Evolutionary conservation across 352 stramenopile species (phyloP).

Genomic region (Phytopythium cucurbitacearum): DNA sequence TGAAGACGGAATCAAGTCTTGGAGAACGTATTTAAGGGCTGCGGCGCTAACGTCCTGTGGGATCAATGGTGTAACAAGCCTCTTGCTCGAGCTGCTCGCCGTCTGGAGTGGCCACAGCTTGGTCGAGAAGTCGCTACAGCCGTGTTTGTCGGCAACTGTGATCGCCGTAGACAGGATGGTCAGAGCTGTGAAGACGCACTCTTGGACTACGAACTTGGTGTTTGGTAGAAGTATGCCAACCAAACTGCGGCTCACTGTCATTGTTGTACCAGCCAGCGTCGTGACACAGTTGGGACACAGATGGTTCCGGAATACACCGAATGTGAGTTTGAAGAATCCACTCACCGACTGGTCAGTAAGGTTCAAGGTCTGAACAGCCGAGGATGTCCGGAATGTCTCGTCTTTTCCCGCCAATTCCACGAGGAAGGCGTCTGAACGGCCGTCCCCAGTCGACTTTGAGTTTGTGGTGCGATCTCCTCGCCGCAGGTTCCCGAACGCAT

Average conservation of each 20-base stretch:
- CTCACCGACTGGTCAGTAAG: conserved; percentile 14
- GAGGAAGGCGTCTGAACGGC: conserved; percentile 90
- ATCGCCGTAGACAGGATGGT: conserved; percentile 36
- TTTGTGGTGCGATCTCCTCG: conserved; percentile 62
- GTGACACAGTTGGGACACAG: conserved; percentile 62
- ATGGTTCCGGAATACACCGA: conserved; percentile 43
- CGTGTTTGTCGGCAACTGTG: conserved; percentile 52
- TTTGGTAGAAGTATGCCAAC: conserved; percentile 44
- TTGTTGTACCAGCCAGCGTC: conserved; percentile 25
- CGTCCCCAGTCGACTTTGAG: conserved; percentile 71
- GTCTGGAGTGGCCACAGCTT: conserved; percentile 41
- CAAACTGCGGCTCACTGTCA: conserved; percentile 67
- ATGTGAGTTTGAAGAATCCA: conserved; percentile 74
- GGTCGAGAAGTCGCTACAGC: conserved; percentile 42
- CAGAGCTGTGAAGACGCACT: conserved; percentile 63
- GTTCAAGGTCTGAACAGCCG: conserved; percentile 78
- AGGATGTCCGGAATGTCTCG: conserved; percentile 84
- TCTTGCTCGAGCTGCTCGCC: conserved; percentile 8
- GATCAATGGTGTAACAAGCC: conserved; percentile 55
- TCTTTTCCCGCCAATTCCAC: conserved; percentile 66
- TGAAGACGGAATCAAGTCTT: conserved; percentile 42
- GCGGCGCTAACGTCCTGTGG: conserved; percentile 49
- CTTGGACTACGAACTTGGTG: conserved; percentile 64
- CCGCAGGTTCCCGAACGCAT: conserved; percentile 93
- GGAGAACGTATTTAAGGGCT: conserved; percentile 54